These are phyloP conservation scores for Dactylis glomerata DNA, from an alignment of 176 grass and related monocot species.

Conservation along the genomic window DNA sequence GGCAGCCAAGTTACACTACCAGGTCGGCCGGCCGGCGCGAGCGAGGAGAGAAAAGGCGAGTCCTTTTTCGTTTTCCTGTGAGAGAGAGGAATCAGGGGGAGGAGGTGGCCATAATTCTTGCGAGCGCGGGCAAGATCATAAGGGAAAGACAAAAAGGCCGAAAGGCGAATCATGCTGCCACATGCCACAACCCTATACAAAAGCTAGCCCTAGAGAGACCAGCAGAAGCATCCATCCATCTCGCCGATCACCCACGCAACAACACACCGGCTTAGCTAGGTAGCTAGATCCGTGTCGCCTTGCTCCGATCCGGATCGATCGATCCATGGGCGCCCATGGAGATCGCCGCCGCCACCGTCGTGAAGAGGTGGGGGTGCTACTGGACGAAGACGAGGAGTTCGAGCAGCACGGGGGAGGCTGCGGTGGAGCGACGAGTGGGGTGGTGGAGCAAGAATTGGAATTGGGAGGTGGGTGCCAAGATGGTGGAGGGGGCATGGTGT, in stretches of 20 bases:
- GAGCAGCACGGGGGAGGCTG: constrained; percentile 32
- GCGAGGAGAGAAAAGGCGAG: constrained; percentile 35
- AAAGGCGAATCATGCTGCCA: constrained; percentile 71
- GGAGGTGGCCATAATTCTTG: constrained; percentile 59
- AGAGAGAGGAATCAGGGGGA: constrained; percentile 19
- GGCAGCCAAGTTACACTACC: constrained; percentile 78
- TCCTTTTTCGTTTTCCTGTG: constrained; percentile 28
- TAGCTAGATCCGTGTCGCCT: background rate
- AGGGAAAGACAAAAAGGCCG: constrained; percentile 82
- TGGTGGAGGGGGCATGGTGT: constrained; percentile 47
- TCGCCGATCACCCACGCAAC: constrained; percentile 27
- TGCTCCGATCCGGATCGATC: constrained; percentile 2
- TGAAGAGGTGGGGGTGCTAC: constrained; percentile 34
- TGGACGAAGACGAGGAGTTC: constrained; percentile 46
- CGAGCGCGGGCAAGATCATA: constrained; percentile 61
- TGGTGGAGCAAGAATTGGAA: constrained; percentile 35
- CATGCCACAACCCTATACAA: constrained; percentile 63
- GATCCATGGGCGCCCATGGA: constrained; percentile 38
- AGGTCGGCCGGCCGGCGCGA: constrained; percentile 18
- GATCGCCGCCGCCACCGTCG: constrained; percentile 19
- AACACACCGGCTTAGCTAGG: background rate
- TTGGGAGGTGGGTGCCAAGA: constrained; percentile 5
- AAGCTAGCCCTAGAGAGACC: constrained; percentile 53
- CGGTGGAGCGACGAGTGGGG: constrained; percentile 31
- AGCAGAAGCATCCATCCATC: constrained; percentile 38